Evolutionary conservation across 805 yeast species (phyloP), one percentile per base, ranked within the genome.

Genomic region (Komagataella kurtzmanii): DNA sequence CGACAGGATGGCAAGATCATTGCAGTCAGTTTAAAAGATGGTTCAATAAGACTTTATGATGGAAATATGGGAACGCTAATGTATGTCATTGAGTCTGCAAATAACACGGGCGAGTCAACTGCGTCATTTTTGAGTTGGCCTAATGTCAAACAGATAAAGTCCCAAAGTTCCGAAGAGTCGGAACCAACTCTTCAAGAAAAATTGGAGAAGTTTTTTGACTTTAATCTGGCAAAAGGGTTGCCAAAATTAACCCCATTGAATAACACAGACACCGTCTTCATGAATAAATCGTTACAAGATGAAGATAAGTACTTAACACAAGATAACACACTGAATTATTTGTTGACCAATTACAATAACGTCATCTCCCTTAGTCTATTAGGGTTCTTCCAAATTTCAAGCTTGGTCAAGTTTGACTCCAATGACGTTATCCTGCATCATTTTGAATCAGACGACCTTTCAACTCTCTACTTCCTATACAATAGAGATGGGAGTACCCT

Each of bases 41-140:
- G 66, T 2, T 44, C 51, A 8, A 53, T 63, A 8, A 54, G 54
- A n/a, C 46, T 66, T 3, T 62, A 59, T 49, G 67, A 66, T 48
- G 55, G 69, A 7, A 57, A 58, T 46, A 56, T 53, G 44, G 72
- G 72, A 1, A 57, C 57, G 24, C 30, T 54, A 7, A 57, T 64
- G 6, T 30, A 30, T 30, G 40, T 30, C 40, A 30, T 30, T 10
- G 40, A 30, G 40, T 30, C 40, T 30, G n/a, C 40, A 30, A 8
- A 8, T 14, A 6, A 10, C 10, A 6, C 1, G 8, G 40, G 40
- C 14, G 40, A 10, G 40, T 10, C 40, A 1, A 30, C 40, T 8
- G 40, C 40, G 5, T 30, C 40, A 10, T 30, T 30, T 30, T 30
- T 30, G 40, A 30, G 40, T 30, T 30, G 40, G 40, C 40, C 40